Evolutionary conservation across 768 basidiomycete species (phyloP), one percentile per base, ranked within the genome.

Genomic region (Suillus weaverae): DNA sequence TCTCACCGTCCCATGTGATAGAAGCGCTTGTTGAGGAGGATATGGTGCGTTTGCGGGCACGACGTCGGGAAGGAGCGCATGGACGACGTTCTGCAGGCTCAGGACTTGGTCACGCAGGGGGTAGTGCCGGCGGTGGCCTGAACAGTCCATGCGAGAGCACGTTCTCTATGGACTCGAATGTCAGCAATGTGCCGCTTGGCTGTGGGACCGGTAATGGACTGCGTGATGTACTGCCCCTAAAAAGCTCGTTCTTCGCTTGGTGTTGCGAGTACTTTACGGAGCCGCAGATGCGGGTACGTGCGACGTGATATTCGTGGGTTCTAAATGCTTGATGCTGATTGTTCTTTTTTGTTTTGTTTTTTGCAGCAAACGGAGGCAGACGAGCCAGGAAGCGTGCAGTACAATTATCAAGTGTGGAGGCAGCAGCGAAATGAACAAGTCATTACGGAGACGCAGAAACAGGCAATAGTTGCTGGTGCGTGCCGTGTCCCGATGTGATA

Each of bases 261-360:
- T 95, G 95, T 65, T 86, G 88, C 71, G 96, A 99, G 73, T 99
- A 99, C 74, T 99, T 98, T 81, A 95, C 91, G 67, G 96, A 98
- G 74, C 95, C 97, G 4, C 97, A 99, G 76, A 99, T 99, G 97
- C 89, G 94, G 83, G 95, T 97, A 74, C 71, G 87, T 70, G 6
- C 46, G 33, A 22, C 64, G 60, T 38, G 41, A 48, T 11, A 41
- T 18, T 55, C 62, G 16, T 56, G 33, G 41, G 55, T 39, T 50
- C 56, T n/a, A 48, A 2, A 46, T 18, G 14, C 16, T 51, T 61
- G 65, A 72, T 65, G 65, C n/a, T 57, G 39, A 50, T 67, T 59
- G 64, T 38, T 3, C 57, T 32, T 67, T 38, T 60, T 26, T 44
- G n/a, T n/a, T 22, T 35, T 35, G 33, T n/a, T 55, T 16, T 13